Base-by-base conservation (phyloP, 1,284 basidiomycete genomes). In the Coriolopsis trogii region DNA sequence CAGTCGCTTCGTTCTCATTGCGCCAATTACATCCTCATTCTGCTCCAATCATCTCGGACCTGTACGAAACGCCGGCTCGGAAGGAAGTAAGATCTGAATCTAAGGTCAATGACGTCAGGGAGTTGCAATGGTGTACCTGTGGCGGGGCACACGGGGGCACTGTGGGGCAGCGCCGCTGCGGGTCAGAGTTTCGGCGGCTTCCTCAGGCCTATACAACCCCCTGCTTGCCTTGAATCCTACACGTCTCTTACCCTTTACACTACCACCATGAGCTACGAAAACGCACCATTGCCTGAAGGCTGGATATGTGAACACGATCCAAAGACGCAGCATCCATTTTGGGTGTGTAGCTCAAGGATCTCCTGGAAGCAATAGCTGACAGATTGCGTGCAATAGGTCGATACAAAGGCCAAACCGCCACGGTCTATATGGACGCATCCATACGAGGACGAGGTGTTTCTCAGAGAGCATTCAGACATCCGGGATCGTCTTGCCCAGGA, bases 381-480 rank as follows among this genome's bases (percentile, higher is more conserved):
- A 41, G 33, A 29, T 40, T 25, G 47, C 41, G 39, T 41, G 40
- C 33, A 31, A 53, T 48, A 80, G 85, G 82, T 88, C n/a, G 84
- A 89, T 58, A 89, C 85, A 0, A 74, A 69, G 44, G 77, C 80
- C 4, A 72, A 68, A 3, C 87, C 87, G n/a, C 80, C 85, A 6
- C 78, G 87, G 3, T 75, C 82, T 0, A 87, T 82, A 56, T 89
- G 87, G 87, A 73, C 77, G 3, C 85, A 89, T 62, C 87, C 87
- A 1, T 82, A 80, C 55, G 82, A 89, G 48, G 85, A 88, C 62
- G 79, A 83, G 46, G 74, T 80, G 50, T 89, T 77, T 65, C 70
- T 87, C 23, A 61, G 53, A 15, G 78, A 81, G 50, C 79, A 87
- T 59, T 82, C 85, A 12, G 77, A 80, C 12, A 59, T 73, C 10